phyloP scores from a whole-genome alignment of 1,284 basidiomycete species.

The Fomitopsis pinicola region DNA sequence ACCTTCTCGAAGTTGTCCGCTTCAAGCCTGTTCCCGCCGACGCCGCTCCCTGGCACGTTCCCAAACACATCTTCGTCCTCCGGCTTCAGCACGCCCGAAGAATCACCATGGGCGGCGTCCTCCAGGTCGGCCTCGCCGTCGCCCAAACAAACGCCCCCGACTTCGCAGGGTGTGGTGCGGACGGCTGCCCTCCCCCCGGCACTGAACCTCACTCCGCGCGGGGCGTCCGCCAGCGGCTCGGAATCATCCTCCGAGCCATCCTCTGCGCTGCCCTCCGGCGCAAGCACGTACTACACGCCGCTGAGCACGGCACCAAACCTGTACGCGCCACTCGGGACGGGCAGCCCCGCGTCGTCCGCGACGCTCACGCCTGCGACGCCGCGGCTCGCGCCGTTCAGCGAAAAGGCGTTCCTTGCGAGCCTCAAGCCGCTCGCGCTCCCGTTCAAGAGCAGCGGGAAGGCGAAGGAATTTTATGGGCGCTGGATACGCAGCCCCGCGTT shows the following conservation, averaged over 20 bases:
- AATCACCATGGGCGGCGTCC: background rate
- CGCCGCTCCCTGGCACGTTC: background rate
- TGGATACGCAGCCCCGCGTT: constrained; percentile 74
- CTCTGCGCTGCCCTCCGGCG: background rate
- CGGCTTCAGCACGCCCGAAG: background rate
- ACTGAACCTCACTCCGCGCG: background rate
- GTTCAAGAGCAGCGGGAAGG: constrained; percentile 64
- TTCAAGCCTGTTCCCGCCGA: background rate
- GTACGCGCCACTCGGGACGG: background rate
- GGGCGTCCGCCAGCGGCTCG: background rate
- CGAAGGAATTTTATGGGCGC: constrained; percentile 67
- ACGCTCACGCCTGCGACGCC: constrained; percentile 14
- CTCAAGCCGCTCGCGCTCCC: constrained; percentile 77
- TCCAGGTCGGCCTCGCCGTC: constrained; percentile 4
- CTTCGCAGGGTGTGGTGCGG: constrained; percentile 2
- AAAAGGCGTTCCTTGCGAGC: constrained; percentile 75
- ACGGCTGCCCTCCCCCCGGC: background rate
- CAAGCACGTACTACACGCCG: background rate
- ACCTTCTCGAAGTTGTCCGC: constrained; percentile 1
- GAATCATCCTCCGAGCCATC: background rate
- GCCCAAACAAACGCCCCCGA: background rate
- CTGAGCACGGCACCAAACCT: background rate
- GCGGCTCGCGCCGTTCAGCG: constrained; percentile 76
- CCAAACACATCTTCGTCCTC: background rate
- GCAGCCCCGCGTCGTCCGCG: background rate